Base-by-base conservation (phyloP, 169 alveolate genomes). In the Eimeria sp. region DNA sequence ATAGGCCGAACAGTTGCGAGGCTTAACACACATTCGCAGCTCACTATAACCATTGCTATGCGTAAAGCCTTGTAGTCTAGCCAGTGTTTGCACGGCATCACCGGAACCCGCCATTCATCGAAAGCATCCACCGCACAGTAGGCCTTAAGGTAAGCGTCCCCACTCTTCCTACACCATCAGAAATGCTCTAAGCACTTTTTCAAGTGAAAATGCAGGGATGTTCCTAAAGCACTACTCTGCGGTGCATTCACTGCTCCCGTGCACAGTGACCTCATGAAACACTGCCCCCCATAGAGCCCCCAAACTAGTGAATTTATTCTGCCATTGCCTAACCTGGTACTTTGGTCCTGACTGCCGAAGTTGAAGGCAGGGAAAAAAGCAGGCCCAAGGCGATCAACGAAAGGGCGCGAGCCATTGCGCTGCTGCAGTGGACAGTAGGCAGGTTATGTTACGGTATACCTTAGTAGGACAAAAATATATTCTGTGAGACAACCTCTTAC, bases 391-490 rank as follows among this genome's bases (percentile, higher is more conserved):
- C 93, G 51, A 87, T 49, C 2, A 87, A 27, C 4, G 83, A 87
- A 47, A 87, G n/a, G 22, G 82, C 65, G 51, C 93, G 93, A 63
- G 93, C 93, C 93, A 87, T 87, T 63, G 78, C 61, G 93, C 61
- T 25, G 34, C 3, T 13, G 58, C 75, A 14, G 70, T 13, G 20
- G 61, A 49, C 9, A 3, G 47, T 49, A 47, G 47, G 5, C n/a
- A 27, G 43, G 9, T 51, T 49, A 47, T 47, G 70, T 22, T 51
- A 49, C 0, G 5, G 16, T 80, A n/a, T 47, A 27, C 70, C 89
- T 80, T 43, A 16, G 67, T 43, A 78, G 4, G 18, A 7, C 13
- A 47, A 78, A 78, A 78, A 76, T 76, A 20, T 27, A 25, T 7
- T 47, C 49, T 78, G 18, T 25, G 45, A 45, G 67, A 11, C 2